These are phyloP conservation scores for Apiotrichum porosum DNA, from an alignment of 1,284 basidiomycete genomes.

Conservation along the genomic window DNA sequence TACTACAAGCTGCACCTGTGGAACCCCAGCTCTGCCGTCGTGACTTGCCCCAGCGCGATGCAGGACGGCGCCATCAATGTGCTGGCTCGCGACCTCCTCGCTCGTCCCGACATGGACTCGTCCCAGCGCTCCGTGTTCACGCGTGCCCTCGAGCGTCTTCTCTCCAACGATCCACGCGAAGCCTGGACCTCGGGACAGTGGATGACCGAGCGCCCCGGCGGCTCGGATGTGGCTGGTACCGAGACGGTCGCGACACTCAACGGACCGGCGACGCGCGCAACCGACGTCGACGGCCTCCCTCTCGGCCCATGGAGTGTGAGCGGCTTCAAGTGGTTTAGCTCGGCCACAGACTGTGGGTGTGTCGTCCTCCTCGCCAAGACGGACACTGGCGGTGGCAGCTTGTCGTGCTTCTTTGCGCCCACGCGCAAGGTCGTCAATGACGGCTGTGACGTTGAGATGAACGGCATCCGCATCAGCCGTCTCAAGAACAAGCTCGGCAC, in stretches of 20 bases:
- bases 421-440: conserved; percentile 53
- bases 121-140: conserved; percentile 10
- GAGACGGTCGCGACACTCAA: conserved; percentile 63
- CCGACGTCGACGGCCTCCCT: conserved; percentile 13
- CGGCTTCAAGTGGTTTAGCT: conserved; percentile 79
- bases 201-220: conserved; percentile 78
- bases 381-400: conserved; percentile 45
- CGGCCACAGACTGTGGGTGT: conserved; percentile 59
- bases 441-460: conserved; percentile 48
- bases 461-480: conserved; percentile 67
- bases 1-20: conserved; percentile 14
- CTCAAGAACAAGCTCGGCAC: conserved; percentile 78
- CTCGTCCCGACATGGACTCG: neutral
- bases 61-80: conserved; percentile 14
- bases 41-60: conserved; percentile 14
- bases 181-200: conserved; percentile 75
- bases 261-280: neutral
- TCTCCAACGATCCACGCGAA: conserved; percentile 52
- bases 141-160: conserved; percentile 11
- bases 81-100: conserved; percentile 2
- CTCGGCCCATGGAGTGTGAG: conserved; percentile 48
- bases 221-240: conserved; percentile 69
- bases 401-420: conserved; percentile 58
- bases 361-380: conserved; percentile 16
- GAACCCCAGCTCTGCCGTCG: conserved; percentile 5